Percentiles rank a stretch among this genome's conserved stretches.
Conservation (phyloP, 148 eudicot species). For the Camellia granthamiana region DNA sequence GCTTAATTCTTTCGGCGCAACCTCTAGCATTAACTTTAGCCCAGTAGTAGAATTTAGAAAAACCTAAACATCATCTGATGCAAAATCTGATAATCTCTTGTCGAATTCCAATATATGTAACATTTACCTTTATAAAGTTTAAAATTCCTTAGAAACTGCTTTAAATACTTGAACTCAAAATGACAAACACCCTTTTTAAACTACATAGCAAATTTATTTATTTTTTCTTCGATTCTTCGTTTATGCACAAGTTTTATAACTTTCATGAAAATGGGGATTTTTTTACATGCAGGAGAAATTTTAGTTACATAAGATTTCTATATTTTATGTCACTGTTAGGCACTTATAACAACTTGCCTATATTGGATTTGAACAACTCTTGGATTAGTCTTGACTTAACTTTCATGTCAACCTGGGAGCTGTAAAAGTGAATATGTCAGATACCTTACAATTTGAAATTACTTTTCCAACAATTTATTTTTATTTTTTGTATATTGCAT, state of each 20-base stretch:
- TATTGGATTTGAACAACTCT: background rate
- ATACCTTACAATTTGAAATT: background rate
- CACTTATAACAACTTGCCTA: background rate
- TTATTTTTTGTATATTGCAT: no score
- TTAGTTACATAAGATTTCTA: background rate
- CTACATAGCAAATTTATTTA: no score
- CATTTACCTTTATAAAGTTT: background rate
- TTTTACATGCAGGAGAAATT: background rate
- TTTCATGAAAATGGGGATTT: background rate
- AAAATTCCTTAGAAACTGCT: background rate
- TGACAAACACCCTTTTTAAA: background rate
- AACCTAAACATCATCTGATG: background rate
- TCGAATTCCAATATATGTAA: background rate
- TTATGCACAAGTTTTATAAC: background rate
- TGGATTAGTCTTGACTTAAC: background rate
- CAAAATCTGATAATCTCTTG: background rate
- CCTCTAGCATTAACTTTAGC: background rate
- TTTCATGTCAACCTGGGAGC: background rate
- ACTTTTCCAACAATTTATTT: background rate
- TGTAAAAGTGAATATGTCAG: background rate
- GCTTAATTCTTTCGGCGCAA: background rate
- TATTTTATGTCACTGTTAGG: background rate
- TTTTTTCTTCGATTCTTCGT: background rate
- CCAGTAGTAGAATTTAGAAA: background rate
- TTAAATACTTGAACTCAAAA: background rate